Percentiles rank a stretch among this genome's conserved stretches.
Conservation (phyloP, 768 basidiomycete genomes). For the Coprinopsis strossmayeri region DNA sequence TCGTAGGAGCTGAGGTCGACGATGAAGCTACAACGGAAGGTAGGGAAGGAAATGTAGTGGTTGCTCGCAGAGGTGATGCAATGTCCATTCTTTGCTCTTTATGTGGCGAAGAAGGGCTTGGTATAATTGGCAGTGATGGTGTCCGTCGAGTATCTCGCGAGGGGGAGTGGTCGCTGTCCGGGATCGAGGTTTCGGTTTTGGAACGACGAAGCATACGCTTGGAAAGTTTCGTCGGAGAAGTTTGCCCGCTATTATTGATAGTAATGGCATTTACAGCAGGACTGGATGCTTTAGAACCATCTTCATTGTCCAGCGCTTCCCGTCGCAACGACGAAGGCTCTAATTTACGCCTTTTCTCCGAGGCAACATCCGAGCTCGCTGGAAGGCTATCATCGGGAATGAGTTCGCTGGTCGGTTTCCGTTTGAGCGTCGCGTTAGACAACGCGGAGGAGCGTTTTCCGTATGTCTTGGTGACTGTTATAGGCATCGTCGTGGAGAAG, state of each 20-base stretch:
- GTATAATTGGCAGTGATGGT: slow-evolving; percentile 29
- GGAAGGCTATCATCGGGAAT: background rate
- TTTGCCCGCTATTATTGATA: background rate
- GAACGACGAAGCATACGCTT: slow-evolving; percentile 71
- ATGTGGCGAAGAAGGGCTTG: background rate
- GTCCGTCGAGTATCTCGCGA: slow-evolving; percentile 22
- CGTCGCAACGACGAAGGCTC: background rate
- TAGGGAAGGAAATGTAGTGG: no score
- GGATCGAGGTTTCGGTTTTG: slow-evolving; percentile 52
- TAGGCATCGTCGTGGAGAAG: slow-evolving; percentile 3
- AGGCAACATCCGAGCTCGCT: background rate
- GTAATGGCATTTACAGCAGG: slow-evolving; percentile 14
- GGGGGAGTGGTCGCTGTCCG: slow-evolving; percentile 16
- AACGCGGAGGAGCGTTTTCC: slow-evolving; percentile 16
- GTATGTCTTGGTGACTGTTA: slow-evolving; percentile 29
- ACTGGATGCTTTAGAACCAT: slow-evolving; percentile 12
- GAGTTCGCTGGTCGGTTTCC: slow-evolving; percentile 14
- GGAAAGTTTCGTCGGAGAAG: slow-evolving; percentile 40
- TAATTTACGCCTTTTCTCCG: background rate
- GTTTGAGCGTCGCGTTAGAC: slow-evolving; percentile 13
- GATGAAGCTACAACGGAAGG: no score
- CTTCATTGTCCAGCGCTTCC: background rate
- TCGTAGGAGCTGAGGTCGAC: no score
- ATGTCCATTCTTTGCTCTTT: no score
- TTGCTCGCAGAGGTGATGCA: background rate